Evolutionary conservation across 2,329 filamentous ascomycete genomes (phyloP), one percentile per base, ranked within the genome.

Genomic region (Scorias spongiosa): DNA sequence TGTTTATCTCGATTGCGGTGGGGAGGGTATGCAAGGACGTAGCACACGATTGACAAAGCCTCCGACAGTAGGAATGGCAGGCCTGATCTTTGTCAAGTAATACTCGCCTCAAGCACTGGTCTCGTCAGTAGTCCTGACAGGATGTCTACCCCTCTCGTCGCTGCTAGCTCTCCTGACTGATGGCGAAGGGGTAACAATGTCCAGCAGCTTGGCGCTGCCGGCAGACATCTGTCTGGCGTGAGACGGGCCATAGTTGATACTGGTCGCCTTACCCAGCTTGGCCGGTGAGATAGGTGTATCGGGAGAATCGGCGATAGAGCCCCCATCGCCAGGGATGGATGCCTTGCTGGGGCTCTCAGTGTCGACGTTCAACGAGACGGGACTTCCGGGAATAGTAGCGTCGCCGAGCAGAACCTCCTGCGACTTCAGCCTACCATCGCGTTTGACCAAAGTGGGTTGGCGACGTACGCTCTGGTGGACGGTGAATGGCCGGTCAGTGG

Each of bases 151-250:
- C 12, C 32, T 12, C 5, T 36, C 32, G 9, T 36, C 15, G 32
- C 32, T 36, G 32, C 32, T 15, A 12, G 11, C 32, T 15, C 32
- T 36, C 15, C 32, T 36, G 9, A 36, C 3, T 36, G 32, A 36
- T 12, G 32, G 15, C 15, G 32, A 36, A 15, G 32, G 32, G 32
- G 32, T 36, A 7, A 26, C 40, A 40, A 88, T 70, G 41, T 87
- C 78, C 41, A 91, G 65, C 42, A 89, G 63, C 61, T 77, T 82
- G 10, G 83, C 83, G 56, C 81, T 88, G 41, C 84, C 84, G 39
- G 82, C 81, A 55, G 82, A 88, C 55, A 87, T 78, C 49, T 81
- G 81, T 43, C 80, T 73, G 15, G 69, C 75, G 53, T 88, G 82
- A 9, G 72, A 69, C 54, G 70, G 75, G 46, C 75, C 75, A 41